Evolutionary conservation across 768 basidiomycete species (phyloP).

Genomic region (Boletellus sp.): DNA sequence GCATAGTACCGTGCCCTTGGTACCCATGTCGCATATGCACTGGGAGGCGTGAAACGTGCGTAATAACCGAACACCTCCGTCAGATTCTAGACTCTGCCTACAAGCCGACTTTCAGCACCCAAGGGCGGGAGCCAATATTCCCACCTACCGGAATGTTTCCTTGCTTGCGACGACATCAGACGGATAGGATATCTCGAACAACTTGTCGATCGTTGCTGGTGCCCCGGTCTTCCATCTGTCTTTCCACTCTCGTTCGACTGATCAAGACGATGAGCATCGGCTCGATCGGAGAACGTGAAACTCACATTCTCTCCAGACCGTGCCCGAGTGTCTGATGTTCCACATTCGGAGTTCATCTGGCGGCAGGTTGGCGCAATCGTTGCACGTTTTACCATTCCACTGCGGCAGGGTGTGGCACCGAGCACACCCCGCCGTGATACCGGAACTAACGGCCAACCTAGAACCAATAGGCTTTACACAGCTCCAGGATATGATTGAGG

Average conservation of each 20-base stretch:
- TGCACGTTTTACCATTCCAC: conserved; percentile 44
- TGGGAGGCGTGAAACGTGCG: conserved; percentile 62
- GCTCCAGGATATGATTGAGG: conserved; percentile 1
- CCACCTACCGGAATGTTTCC: conserved; percentile 45
- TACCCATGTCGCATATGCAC: conserved; percentile 66
- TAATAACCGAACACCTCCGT: conserved; percentile 41
- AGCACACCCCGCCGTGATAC: conserved; percentile 47
- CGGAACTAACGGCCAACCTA: conserved; percentile 51
- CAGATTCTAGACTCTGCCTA: conserved; percentile 34
- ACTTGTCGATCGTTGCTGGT: conserved; percentile 46
- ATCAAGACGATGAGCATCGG: conserved; percentile 29
- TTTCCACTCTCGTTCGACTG: conserved; percentile 54
- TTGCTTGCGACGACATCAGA: conserved; percentile 34
- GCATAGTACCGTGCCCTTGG: conserved; percentile 48
- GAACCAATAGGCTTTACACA: conserved; percentile 6
- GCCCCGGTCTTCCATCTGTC: conserved; percentile 31
- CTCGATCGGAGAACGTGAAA: conserved; percentile 18
- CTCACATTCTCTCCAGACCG: conserved; percentile 52
- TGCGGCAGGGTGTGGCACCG: conserved; percentile 48
- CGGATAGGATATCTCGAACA: conserved; percentile 48
- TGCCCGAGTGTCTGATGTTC: conserved; percentile 45
- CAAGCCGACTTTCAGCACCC: conserved; percentile 2
- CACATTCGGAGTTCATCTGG: conserved; percentile 42
- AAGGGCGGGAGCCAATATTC: background rate
- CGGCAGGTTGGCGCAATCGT: conserved; percentile 46